Evolutionary conservation across 2,329 filamentous ascomycete genomes (phyloP).

Genomic region (Thelonectria discophora): DNA sequence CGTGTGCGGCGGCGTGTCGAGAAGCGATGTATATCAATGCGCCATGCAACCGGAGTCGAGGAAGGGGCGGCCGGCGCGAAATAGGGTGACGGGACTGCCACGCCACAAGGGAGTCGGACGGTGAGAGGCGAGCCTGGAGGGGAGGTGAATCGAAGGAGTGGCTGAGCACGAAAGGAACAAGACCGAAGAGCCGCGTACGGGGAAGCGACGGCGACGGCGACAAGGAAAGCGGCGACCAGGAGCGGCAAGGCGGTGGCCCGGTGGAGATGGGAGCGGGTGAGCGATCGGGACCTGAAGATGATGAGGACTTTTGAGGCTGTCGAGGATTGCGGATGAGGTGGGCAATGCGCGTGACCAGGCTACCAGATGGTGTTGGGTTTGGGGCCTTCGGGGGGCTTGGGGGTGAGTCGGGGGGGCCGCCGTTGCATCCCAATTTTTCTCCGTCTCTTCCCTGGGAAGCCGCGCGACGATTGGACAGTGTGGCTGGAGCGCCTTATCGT

Average conservation of each 20-base stretch:
- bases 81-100: conserved; percentile 30
- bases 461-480: conserved; percentile 30
- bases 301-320: conserved; percentile 46
- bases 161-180: conserved; percentile 30
- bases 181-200: conserved; percentile 31
- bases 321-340: conserved; percentile 46
- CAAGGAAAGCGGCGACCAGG: conserved; percentile 23
- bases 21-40: conserved; percentile 42
- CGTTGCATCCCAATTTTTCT: conserved; percentile 28
- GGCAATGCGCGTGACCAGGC: conserved; percentile 51
- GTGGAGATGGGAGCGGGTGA: conserved; percentile 30
- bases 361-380: conserved; percentile 46
- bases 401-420: conserved; percentile 31
- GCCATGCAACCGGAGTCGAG: conserved; percentile 43
- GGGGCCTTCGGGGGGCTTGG: conserved; percentile 34
- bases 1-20: conserved; percentile 32
- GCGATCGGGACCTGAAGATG: conserved; percentile 36
- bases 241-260: conserved; percentile 27
- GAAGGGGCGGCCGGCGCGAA: conserved; percentile 29
- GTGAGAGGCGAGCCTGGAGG: conserved; percentile 9
- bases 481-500: conserved; percentile 33
- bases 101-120: conserved; percentile 35
- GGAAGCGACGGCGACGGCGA: conserved; percentile 30
- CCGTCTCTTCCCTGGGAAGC: conserved; percentile 27
- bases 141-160: conserved; percentile 1